Evolutionary conservation across 176 grass and related monocot genomes (phyloP).

Genomic region (Oryza officinalis): DNA sequence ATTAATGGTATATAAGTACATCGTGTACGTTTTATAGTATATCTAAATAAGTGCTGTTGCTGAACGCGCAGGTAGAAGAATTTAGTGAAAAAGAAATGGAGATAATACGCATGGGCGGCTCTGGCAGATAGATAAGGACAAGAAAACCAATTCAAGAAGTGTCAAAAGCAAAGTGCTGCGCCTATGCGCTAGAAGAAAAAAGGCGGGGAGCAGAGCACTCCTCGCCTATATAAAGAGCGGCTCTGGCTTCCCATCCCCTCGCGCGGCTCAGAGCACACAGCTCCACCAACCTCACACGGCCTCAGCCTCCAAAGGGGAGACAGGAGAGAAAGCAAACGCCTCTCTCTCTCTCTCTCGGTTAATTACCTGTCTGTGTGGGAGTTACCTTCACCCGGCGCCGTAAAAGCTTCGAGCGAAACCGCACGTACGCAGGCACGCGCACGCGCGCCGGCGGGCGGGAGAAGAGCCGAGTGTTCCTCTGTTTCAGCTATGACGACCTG

Average conservation of each 20-base stretch:
- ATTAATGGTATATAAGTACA: background rate
- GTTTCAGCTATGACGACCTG: slow-evolving; percentile 39
- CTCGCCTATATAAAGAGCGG: slow-evolving; percentile 27
- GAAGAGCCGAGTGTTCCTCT: slow-evolving; percentile 34
- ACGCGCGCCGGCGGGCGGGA: background rate
- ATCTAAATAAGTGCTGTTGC: background rate
- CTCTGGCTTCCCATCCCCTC: slow-evolving; percentile 16
- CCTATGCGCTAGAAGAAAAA: background rate
- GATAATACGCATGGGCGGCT: background rate
- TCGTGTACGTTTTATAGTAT: background rate
- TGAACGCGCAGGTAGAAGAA: background rate
- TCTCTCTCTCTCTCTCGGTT: background rate
- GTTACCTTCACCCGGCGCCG: slow-evolving; percentile 16
- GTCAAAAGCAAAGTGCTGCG: background rate
- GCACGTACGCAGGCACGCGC: background rate
- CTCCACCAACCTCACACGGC: slow-evolving; percentile 26
- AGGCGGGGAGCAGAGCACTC: background rate
- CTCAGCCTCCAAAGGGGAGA: slow-evolving; percentile 39
- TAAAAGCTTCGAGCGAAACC: slow-evolving; percentile 18
- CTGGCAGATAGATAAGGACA: background rate
- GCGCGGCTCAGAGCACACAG: slow-evolving; percentile 12
- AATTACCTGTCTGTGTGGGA: slow-evolving; percentile 3
- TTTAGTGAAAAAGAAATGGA: background rate
- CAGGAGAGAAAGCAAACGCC: background rate
- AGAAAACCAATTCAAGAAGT: background rate